These are phyloP conservation scores for Arthrobotrys musiformis DNA, from an alignment of 2,329 filamentous ascomycete species.

Conservation along the genomic window DNA sequence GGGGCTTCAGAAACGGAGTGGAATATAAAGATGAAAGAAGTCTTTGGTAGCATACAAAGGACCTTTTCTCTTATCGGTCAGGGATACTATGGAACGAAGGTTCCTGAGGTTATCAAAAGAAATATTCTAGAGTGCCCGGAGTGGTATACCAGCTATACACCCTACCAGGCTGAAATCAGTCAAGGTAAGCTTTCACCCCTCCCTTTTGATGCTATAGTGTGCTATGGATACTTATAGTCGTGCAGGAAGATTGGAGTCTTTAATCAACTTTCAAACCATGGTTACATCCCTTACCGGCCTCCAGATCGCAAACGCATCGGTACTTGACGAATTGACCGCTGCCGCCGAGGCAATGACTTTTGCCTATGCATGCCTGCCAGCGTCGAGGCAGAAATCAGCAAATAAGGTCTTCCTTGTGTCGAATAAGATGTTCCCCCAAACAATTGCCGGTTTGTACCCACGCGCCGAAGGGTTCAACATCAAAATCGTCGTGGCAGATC, in stretches of 20 bases:
- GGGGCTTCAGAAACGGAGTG: constrained; percentile 72
- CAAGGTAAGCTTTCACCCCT: constrained; percentile 68
- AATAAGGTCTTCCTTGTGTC: constrained; percentile 88
- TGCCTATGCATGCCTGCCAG: constrained; percentile 79
- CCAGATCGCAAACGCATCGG: constrained; percentile 87
- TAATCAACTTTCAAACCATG: constrained; percentile 96
- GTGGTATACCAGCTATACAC: constrained; percentile 98
- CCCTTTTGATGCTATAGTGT: neutral
- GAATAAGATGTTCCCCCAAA: constrained; percentile 83
- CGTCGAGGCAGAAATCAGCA: constrained; percentile 76
- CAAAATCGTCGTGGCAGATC: constrained; percentile 76
- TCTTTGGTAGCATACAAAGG: constrained; percentile 72
- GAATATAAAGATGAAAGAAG: constrained; percentile 67
- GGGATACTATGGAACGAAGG: constrained; percentile 88
- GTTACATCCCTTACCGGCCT: constrained; percentile 87
- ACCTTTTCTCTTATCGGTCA: constrained; percentile 80
- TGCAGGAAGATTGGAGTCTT: constrained; percentile 79
- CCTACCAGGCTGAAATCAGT: constrained; percentile 96
- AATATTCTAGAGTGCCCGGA: constrained; percentile 92
- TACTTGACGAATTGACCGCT: constrained; percentile 90
- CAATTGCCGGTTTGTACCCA: constrained; percentile 81
- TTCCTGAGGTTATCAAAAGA: constrained; percentile 88
- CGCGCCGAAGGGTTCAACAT: constrained; percentile 93
- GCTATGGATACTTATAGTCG: neutral
- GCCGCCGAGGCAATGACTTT: constrained; percentile 96